phyloP scores from a whole-genome alignment of 352 stramenopile species.

The Globisporangium perplexum region DNA sequence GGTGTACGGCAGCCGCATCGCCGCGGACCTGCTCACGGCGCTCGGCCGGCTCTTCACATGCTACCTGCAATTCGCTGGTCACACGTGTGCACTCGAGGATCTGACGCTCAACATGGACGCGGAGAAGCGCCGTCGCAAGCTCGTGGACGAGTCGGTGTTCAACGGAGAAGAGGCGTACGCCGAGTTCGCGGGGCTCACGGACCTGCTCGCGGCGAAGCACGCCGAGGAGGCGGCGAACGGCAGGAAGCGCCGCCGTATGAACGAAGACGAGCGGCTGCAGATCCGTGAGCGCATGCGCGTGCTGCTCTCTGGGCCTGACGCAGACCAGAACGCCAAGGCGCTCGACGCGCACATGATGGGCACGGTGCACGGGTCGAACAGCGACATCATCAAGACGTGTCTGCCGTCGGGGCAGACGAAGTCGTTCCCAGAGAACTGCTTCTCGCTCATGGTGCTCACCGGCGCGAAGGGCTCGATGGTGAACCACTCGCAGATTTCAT shows the following conservation, averaged over 20 bases:
- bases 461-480: slow-evolving; percentile 99
- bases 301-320: slow-evolving; percentile 66
- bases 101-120: slow-evolving; percentile 93
- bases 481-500: slow-evolving; percentile 99
- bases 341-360: slow-evolving; percentile 90
- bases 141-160: slow-evolving; percentile 85
- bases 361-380: slow-evolving; percentile 88
- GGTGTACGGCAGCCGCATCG: slow-evolving; percentile 80
- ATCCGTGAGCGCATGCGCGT: slow-evolving; percentile 76
- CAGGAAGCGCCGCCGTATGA: slow-evolving; percentile 79
- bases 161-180: slow-evolving; percentile 81
- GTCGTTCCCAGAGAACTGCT: slow-evolving; percentile 98
- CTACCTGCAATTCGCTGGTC: slow-evolving; percentile 97
- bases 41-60: slow-evolving; percentile 94
- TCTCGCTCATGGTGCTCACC: slow-evolving; percentile 99
- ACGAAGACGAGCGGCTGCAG: slow-evolving; percentile 60
- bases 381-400: slow-evolving; percentile 99
- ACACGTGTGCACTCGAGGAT: slow-evolving; percentile 99
- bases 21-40: slow-evolving; percentile 75
- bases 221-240: slow-evolving; percentile 30
- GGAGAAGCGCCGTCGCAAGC: slow-evolving; percentile 87
- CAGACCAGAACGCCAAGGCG: slow-evolving; percentile 67
- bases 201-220: slow-evolving; percentile 62
- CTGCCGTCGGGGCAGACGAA: slow-evolving; percentile 96
- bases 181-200: slow-evolving; percentile 72